These are phyloP conservation scores for Plasmodium inui DNA, from an alignment of 169 alveolate genomes.

Conservation along the genomic window DNA sequence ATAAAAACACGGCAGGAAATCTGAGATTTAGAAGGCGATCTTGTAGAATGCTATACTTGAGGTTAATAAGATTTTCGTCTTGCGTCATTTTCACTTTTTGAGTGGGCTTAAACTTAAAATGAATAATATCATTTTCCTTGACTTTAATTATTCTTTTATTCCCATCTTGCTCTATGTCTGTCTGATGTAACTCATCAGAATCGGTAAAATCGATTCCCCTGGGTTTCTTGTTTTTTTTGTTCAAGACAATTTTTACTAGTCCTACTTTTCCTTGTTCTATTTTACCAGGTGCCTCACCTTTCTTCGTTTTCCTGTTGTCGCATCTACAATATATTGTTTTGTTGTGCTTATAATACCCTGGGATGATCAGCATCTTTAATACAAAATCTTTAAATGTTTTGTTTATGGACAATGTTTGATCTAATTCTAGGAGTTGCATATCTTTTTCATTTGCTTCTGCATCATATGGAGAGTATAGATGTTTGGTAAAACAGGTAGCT, in stretches of 20 bases:
- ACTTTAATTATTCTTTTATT: background rate
- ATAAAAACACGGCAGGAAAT: conserved; percentile 26
- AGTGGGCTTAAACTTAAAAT: background rate
- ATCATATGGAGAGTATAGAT: conserved; percentile 40
- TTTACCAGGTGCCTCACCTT: background rate
- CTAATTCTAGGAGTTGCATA: conserved; percentile 6
- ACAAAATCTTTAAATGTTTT: background rate
- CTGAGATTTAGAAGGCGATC: background rate
- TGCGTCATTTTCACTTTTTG: background rate
- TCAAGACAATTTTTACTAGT: conserved; percentile 43
- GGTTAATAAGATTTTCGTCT: conserved; percentile 10
- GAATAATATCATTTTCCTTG: conserved; percentile 24
- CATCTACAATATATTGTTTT: conserved; percentile 60
- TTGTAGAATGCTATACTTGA: background rate
- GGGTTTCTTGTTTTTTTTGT: background rate
- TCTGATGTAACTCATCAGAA: background rate
- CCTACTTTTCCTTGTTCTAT: conserved; percentile 40
- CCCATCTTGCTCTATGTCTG: background rate
- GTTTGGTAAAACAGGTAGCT: conserved; percentile 15
- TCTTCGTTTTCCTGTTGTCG: conserved; percentile 46
- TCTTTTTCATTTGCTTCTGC: conserved; percentile 4
- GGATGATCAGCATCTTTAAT: conserved; percentile 4
- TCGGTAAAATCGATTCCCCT: background rate
- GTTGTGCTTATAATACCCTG: conserved; percentile 10
- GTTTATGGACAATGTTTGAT: background rate